A percentile compares a stretch with the other conserved stretches of the same genome.
Evolutionary conservation across 2,329 filamentous ascomycete genomes (phyloP).

Genomic region (Microcera coccophila): DNA sequence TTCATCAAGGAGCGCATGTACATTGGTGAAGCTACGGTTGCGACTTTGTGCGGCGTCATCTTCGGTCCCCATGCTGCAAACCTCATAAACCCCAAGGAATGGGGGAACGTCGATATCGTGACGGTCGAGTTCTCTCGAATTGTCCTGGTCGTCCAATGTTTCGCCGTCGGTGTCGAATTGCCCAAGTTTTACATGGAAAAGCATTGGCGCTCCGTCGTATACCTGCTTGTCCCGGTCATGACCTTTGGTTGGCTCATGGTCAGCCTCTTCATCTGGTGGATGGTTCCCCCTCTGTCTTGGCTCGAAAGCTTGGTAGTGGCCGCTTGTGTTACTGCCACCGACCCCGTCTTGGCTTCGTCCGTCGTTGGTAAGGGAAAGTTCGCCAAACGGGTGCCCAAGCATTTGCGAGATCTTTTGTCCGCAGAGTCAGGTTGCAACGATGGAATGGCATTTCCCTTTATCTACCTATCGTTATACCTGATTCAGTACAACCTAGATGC

Average conservation of each 20-base stretch:
- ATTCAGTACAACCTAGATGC: slow-evolving; percentile 74
- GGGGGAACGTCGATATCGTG: slow-evolving; percentile 82
- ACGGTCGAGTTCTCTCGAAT: slow-evolving; percentile 87
- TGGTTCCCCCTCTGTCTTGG: slow-evolving; percentile 76
- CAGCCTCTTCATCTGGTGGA: slow-evolving; percentile 91
- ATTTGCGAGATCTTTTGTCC: slow-evolving; percentile 90
- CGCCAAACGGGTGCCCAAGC: slow-evolving; percentile 93
- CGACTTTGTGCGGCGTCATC: slow-evolving; percentile 81
- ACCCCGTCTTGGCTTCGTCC: slow-evolving; percentile 93
- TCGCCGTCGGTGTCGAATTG: slow-evolving; percentile 85
- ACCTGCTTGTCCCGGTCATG: slow-evolving; percentile 93
- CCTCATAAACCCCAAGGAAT: slow-evolving; percentile 69
- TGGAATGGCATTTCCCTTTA: slow-evolving; percentile 98
- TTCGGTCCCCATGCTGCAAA: slow-evolving; percentile 83
- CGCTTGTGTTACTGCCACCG: slow-evolving; percentile 94
- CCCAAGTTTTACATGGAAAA: slow-evolving; percentile 95
- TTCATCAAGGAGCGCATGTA: slow-evolving; percentile 98
- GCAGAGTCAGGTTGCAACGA: slow-evolving; percentile 99
- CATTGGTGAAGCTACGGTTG: slow-evolving; percentile 96
- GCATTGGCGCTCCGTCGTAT: slow-evolving; percentile 89
- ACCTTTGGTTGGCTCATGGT: slow-evolving; percentile 92
- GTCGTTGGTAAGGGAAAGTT: slow-evolving; percentile 99
- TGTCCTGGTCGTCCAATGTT: slow-evolving; percentile 87
- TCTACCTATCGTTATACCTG: slow-evolving; percentile 88
- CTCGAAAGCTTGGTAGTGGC: slow-evolving; percentile 82